These are phyloP conservation scores for Samsoniella hepiali DNA, from an alignment of 2,329 filamentous ascomycete species.

Conservation along the genomic window DNA sequence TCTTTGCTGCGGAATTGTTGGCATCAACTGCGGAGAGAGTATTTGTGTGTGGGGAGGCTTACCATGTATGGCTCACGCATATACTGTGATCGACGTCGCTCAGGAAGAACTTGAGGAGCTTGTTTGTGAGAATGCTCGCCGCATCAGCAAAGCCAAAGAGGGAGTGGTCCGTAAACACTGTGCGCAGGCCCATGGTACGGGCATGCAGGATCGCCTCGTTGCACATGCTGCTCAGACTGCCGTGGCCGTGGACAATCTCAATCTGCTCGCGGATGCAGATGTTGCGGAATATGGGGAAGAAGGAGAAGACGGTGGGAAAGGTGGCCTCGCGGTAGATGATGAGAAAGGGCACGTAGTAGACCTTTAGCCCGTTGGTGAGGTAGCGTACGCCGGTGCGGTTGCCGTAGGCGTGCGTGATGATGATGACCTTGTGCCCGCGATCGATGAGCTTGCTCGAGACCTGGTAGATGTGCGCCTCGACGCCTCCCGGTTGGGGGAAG, in stretches of 20 bases:
- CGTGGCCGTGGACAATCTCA: constrained; percentile 97
- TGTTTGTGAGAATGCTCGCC: constrained; percentile 93
- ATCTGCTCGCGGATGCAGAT: constrained; percentile 93
- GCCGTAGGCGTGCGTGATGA: constrained; percentile 93
- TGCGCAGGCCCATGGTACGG: constrained; percentile 90
- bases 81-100: constrained; percentile 98
- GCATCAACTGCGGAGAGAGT: neutral
- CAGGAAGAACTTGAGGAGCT: constrained; percentile 90
- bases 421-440: constrained; percentile 94
- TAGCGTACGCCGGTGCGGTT: constrained; percentile 90
- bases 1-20: constrained; percentile 67
- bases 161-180: constrained; percentile 96
- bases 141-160: constrained; percentile 97
- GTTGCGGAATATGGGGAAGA: constrained; percentile 96
- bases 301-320: constrained; percentile 96
- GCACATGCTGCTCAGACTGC: constrained; percentile 85
- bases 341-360: constrained; percentile 95
- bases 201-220: constrained; percentile 94
- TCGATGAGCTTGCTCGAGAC: constrained; percentile 94
- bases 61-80: constrained; percentile 98
- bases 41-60: constrained; percentile 27
- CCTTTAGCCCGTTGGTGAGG: constrained; percentile 94
- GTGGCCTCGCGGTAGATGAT: constrained; percentile 92
- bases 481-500: constrained; percentile 93
- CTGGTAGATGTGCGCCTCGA: constrained; percentile 99